Base-by-base conservation (phyloP, 306 rosid genomes). In the Castanopsis chinensis region DNA sequence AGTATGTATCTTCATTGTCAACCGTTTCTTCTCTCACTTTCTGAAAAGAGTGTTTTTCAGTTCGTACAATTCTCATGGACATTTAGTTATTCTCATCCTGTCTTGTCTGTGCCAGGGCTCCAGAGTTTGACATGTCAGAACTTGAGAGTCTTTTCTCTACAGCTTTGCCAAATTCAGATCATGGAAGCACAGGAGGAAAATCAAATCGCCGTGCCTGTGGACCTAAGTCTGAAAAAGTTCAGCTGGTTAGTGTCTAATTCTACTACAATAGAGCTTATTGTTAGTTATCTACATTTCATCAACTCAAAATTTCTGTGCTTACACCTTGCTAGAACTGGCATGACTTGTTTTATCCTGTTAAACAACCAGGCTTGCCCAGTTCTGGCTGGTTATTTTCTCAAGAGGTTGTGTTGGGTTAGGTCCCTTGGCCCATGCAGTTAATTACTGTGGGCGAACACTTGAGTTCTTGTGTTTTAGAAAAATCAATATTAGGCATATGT, bases 51-150 rank as follows among this genome's bases (percentile, higher is more conserved):
- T 30, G 1, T 28, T 41, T 84, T 61, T 76, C 56, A 49, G n/a
- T 69, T 64, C 54, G 23, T 76, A 57, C 69, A 67, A 78, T 59
- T 69, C 25, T 77, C 64, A 64, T 74, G 53, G 23, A 60, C 53
- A 20, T 63, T 78, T 57, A 54, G 68, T 72, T 53, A 25, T 75
- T 80, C 52, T 79, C 43, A 59, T 75, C 64, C 41, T 33, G 41
- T 56, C 53, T 55, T 73, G 60, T 87, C 61, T 76, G 81, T 88
- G 76, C 78, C 79, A 96, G 99, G 92, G 91, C 97, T 83, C 98
- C 99, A 33, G 99, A 96, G 86, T 90, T 96, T 85, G 99, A 96
- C 87, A 93, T 91, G 96, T 84, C 93, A 78, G 99, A 96, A 85
- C 96, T 96, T 69, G 98, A 96, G 88, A 90, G 82, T 80, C 96